Evolutionary conservation across 2,329 filamentous ascomycete species (phyloP), one percentile per base, ranked within the genome.

Genomic region (Calonectria hawksworthii): DNA sequence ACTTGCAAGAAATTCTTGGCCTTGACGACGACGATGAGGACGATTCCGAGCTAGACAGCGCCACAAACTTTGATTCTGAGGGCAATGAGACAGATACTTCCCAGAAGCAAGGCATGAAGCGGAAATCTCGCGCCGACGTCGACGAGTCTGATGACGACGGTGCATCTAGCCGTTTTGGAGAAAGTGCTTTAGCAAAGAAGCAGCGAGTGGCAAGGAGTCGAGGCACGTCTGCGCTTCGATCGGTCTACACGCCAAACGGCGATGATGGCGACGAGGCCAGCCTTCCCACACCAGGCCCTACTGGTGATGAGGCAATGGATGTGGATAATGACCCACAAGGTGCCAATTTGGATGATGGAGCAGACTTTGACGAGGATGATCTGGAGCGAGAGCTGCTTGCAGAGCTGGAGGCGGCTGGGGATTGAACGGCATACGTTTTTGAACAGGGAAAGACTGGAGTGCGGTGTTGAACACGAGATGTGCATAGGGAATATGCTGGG

Each of bases 1-100:
- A 98, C 80, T 86, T 98, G 13, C 91, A 91, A 18, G 94, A 95
- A 59, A 96, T 97, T 78, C 86, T 97, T 78, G 90, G 90, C 13
- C 86, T 87, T 8, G 90, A 89, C 32, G 88, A 86, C 34, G 88
- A 86, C 2, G 90, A 89, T 1, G 90, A 89, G 0, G 88, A 88
- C 54, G 89, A 88, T 16, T 87, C 85, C 26, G 77, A 78, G 41
- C 61, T 69, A 1, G 80, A 80, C 21, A 79, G 75, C 23, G 77
- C 76, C n/a, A 74, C 64, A 9, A 80, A 80, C 56, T 80, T 77
- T 16, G 83, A 83, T 52, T 69, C 81, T 4, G 84, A 84, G 36
- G 81, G 80, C 10, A 78, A 79, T 26, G 82, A 80, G 1, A 81
- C 80, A 21, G 82, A 83, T 4, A 79, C 59, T n/a, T 47, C 72